Evolutionary conservation across 768 basidiomycete species (phyloP), one percentile per base, ranked within the genome.

Genomic region (Lactarius sanguifluus): DNA sequence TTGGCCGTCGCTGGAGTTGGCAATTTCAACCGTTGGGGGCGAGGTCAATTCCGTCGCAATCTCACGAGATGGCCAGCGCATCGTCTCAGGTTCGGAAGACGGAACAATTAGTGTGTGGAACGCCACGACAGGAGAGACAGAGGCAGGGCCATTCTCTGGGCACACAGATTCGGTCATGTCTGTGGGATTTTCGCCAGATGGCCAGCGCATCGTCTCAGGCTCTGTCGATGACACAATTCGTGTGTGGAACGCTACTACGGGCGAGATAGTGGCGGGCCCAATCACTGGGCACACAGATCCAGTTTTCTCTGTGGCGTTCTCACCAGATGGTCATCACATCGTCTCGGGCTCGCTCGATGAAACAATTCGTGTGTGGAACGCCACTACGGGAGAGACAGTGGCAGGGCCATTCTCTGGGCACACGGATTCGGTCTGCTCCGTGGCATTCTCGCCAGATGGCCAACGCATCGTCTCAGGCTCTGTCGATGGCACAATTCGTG

Each of bases 381-480:
- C 18, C 5, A 32, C 13, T 0, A 43, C 40, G 16, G 59, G 59
- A 28, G 30, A 60, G 23, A 3, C 20, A 20, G 32, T 3, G 4
- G 57, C 16, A 2, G 32, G 32, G 0, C 36, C 34, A 38, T 34
- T 57, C 2, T 4, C 13, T 15, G 28, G 52, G 2, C 52, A 55
- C 52, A 55, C 12, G 20, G 38, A 4, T 45, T 30, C 12, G 23
- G 58, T 68, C 5, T 0, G 18, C 1, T 68, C 64, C 3, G 67
- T 65, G 28, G 23, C 57, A 8, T 65, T 59, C 45, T 60, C 67
- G 18, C 40, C 64, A 16, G 23, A 64, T n/a, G 64, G 59, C 0
- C 40, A 25, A 15, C 73, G 32, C 32, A 23, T 82, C 57, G 78
- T 79, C 41, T 80, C 79, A 41, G 5, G 16, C 16, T 41, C 40